Evolutionary conservation across 768 basidiomycete genomes (phyloP).

Genomic region (Lactarius sp.): DNA sequence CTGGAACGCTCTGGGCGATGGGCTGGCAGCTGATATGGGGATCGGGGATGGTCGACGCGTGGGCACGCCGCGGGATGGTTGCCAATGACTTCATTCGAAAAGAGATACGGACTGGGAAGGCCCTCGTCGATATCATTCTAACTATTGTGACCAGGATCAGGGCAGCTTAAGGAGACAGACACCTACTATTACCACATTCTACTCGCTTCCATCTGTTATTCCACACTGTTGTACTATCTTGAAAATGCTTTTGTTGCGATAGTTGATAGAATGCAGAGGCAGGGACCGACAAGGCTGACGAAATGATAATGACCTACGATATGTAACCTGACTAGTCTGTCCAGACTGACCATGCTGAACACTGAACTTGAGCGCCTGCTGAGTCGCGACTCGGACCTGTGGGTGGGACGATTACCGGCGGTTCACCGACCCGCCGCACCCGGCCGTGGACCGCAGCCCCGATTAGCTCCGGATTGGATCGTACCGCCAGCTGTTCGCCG

Average conservation of each 20-base stretch:
- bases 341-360: no score
- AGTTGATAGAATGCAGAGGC: background rate
- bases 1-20: constrained; percentile 51
- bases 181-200: background rate
- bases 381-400: no score
- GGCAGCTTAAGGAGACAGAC: background rate
- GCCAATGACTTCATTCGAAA: constrained; percentile 15
- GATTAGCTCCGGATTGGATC: no score
- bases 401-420: no score
- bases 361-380: no score
- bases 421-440: no score
- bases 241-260: background rate
- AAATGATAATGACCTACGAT: background rate
- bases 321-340: no score
- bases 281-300: no score
- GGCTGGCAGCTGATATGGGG: constrained; percentile 46
- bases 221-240: background rate
- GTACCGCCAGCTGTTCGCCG: no score
- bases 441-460: no score
- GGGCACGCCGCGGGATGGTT: constrained; percentile 21
- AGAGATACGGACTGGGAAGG: constrained; percentile 16
- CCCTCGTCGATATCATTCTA: constrained; percentile 3
- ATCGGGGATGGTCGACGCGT: constrained; percentile 19
- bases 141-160: constrained; percentile 1
- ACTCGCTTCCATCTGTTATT: background rate